Evolutionary conservation across 2,329 filamentous ascomycete genomes (phyloP), one percentile per base, ranked within the genome.

Genomic region (Botrytis fragariae): DNA sequence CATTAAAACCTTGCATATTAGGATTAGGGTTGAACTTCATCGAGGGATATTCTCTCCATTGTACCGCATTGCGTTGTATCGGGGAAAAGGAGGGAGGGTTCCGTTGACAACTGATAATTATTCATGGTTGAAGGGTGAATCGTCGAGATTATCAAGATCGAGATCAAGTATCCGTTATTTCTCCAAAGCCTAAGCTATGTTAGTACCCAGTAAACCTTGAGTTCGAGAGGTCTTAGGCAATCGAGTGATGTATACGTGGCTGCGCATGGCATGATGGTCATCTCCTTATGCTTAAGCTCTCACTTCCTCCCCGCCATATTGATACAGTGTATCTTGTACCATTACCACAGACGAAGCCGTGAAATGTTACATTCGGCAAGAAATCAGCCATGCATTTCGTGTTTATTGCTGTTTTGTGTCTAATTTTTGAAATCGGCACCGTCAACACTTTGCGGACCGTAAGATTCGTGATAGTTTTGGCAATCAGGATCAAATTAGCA

Each of bases 191-290:
- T 57, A 32, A 32, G 35, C 35, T 32, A 32, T 57, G 51, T 32
- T 18, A 22, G 65, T 42, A 25, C 48, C 48, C 14, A 42, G 37
- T 3, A 22, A 14, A 29, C 48, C 48, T 42, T 32, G 48, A 57
- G 39, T 57, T 69, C 18, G 65, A 57, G 25, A 44, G 29, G 16
- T 57, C 48, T 57, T n/a, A 16, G 65, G 35, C n/a, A 37, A 57
- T 69, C 25, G 12, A 64, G 18, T 37, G 37, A 12, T 71, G 69
- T 35, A 71, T 71, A 64, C 69, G 69, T 71, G 69, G 69, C 69
- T 71, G 69, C 69, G 69, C 69, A 65, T 64, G 18, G 37, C 35
- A 62, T 18, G 20, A 62, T 62, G 60, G 12, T 42, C 39, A 25
- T 51, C n/a, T 25, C 44, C 65, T 42, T 25, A 42, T 68, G 48